Base-by-base conservation (phyloP, 805 yeast genomes). In the Candida insectorum region DNA sequence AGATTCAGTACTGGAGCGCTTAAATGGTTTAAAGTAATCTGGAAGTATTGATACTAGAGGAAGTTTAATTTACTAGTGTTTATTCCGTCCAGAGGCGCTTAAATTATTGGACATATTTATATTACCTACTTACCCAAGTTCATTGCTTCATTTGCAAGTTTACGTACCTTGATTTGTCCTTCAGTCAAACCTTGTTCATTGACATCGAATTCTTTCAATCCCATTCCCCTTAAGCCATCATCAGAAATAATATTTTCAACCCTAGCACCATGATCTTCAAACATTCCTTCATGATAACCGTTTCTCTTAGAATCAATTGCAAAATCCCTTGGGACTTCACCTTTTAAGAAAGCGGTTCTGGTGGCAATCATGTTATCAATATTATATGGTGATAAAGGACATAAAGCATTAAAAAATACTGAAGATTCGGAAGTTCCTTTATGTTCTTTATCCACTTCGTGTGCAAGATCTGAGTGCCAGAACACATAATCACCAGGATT, bases 381-480 rank as follows among this genome's bases (percentile, higher is more conserved):
- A 23, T 31, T 33, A 7, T 41, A 36, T 2, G 41, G 45, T 26
- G 50, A 40, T 33, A 64, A 43, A 1, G 73, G 73, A 11, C 52
- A 48, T 2, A 57, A 52, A 2, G 69, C 65, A 33, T 56, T 52
- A 40, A 57, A 69, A 37, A 65, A 39, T 4, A 67, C 73, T 6
- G 62, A 49, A 4, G 74, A 62, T 37, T 62, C 64, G 8, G 31
- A 21, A 3, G 23, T 22, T 5, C 71, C 71, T 5, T 34, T 35
- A 38, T 62, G 69, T 4, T 43, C 53, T 13, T 49, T 39, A 32
- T 69, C 73, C 16, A 69, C 71, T 9, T 61, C 60, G 41, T 69
- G 74, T 11, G 59, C 53, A 16, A 55, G 32, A 39, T 67, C 73
- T 33, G 62, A 54, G 35, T 69, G 74, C 73, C 73, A 68, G 33